These are phyloP conservation scores for Lagerstroemia speciosa DNA, from an alignment of 345 rosid genomes.

Conservation along the genomic window DNA sequence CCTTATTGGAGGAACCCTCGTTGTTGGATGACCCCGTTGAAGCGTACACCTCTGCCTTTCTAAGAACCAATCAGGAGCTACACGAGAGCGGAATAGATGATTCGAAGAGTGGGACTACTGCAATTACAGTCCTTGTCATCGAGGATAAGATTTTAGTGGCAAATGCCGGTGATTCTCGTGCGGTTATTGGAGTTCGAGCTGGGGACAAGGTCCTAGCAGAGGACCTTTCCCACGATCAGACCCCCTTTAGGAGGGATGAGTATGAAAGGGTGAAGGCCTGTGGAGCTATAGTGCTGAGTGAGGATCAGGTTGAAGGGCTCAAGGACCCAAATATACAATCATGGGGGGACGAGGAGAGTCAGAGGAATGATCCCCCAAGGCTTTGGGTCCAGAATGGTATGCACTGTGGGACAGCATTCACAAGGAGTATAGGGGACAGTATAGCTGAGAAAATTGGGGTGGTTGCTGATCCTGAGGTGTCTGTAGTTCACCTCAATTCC, in stretches of 20 bases:
- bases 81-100: constrained; percentile 78
- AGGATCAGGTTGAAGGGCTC: constrained; percentile 92
- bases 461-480: constrained; percentile 74
- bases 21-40: constrained; percentile 63
- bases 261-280: constrained; percentile 79
- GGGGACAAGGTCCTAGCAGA: constrained; percentile 57
- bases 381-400: constrained; percentile 85
- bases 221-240: constrained; percentile 85
- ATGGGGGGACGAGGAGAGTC: constrained; percentile 85
- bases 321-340: constrained; percentile 76
- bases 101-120: constrained; percentile 90
- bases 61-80: constrained; percentile 52
- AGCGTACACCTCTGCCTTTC: constrained; percentile 63
- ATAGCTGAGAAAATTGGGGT: constrained; percentile 89
- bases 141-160: constrained; percentile 82
- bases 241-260: constrained; percentile 91
- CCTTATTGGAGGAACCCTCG: constrained; percentile 47
- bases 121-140: constrained; percentile 77
- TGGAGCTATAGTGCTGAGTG: constrained; percentile 89
- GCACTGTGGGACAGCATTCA: constrained; percentile 94
- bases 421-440: constrained; percentile 83
- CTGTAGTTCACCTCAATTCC: constrained; percentile 47
- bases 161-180: constrained; percentile 97
- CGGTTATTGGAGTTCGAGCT: constrained; percentile 65
- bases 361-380: constrained; percentile 94